These are phyloP conservation scores for Mesembryanthemum crystallinum DNA, from an alignment of 148 eudicot species.

Conservation along the genomic window DNA sequence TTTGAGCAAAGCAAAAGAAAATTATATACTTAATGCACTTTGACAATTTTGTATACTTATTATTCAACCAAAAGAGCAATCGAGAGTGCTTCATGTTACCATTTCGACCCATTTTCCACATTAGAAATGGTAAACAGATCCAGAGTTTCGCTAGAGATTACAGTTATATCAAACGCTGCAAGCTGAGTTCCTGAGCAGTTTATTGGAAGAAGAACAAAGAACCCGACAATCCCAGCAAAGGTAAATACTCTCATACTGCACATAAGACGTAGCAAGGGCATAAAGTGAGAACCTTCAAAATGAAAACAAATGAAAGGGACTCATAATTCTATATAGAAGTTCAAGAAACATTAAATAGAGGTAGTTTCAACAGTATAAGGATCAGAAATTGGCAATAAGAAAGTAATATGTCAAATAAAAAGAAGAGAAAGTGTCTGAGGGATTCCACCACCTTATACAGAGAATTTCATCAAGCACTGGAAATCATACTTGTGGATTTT, in stretches of 20 bases:
- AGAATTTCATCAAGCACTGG: not conserved
- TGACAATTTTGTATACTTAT: not conserved
- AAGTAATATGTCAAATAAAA: not conserved
- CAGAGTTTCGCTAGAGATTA: slow-evolving; percentile 53
- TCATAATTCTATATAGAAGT: not conserved
- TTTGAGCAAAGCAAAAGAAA: not conserved
- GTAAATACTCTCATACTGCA: slow-evolving; percentile 63
- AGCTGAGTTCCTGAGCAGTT: slow-evolving; percentile 66
- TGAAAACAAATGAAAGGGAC: not conserved
- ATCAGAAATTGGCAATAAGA: not conserved
- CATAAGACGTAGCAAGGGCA: not conserved
- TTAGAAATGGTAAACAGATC: slow-evolving; percentile 75
- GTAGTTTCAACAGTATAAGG: not conserved
- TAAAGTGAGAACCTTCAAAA: slow-evolving; percentile 5
- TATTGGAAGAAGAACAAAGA: slow-evolving; percentile 72
- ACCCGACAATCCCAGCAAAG: slow-evolving; percentile 62
- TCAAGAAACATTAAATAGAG: not conserved
- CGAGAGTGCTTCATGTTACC: slow-evolving; percentile 33
- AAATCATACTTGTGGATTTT: not conserved
- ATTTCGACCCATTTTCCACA: slow-evolving; percentile 63
- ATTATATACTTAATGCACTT: too few relatives aligned
- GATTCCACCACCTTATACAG: not conserved
- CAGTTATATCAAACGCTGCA: slow-evolving; percentile 42
- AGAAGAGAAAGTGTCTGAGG: not conserved
- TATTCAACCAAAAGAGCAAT: not conserved